phyloP scores from a whole-genome alignment of 768 basidiomycete genomes.

The Sarcomyxa edulis region DNA sequence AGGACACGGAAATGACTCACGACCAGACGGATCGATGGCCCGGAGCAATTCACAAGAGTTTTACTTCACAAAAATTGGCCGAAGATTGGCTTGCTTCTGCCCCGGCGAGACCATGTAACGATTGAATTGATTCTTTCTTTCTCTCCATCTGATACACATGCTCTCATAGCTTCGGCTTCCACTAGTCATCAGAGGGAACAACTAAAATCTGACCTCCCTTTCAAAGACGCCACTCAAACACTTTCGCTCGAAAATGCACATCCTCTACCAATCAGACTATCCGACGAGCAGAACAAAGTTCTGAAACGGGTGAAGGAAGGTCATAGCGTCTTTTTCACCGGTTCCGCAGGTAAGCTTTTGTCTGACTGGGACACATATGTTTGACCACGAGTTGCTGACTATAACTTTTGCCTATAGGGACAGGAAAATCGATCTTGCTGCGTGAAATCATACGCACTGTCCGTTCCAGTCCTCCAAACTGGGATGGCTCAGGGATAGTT shows the following conservation, averaged over 20 bases:
- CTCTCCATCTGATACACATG: no score
- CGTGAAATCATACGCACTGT: constrained; percentile 62
- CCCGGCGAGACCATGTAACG: no score
- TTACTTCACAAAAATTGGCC: constrained; percentile 37
- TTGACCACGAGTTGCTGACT: no score
- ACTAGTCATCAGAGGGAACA: no score
- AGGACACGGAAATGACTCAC: background rate
- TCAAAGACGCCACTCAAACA: no score
- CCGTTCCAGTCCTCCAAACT: no score
- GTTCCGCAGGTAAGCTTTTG: constrained; percentile 60
- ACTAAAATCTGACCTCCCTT: no score
- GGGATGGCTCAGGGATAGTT: no score
- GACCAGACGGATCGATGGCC: constrained; percentile 55
- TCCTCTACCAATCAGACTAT: constrained; percentile 29
- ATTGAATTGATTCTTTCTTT: no score
- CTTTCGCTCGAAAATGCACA: constrained; percentile 3
- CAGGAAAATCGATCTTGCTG: constrained; percentile 81
- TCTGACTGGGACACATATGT: background rate
- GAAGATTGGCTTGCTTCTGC: constrained; percentile 56
- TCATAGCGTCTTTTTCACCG: constrained; percentile 79
- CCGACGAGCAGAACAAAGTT: constrained; percentile 46
- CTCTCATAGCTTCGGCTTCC: no score
- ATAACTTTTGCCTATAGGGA: constrained; percentile 38
- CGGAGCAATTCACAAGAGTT: constrained; percentile 47
- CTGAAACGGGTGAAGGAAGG: constrained; percentile 50